Percentiles rank a stretch among this genome's conserved stretches.
These are phyloP conservation scores for Phytophthora cajani DNA, from an alignment of 352 stramenopile species.

Conservation along the genomic window DNA sequence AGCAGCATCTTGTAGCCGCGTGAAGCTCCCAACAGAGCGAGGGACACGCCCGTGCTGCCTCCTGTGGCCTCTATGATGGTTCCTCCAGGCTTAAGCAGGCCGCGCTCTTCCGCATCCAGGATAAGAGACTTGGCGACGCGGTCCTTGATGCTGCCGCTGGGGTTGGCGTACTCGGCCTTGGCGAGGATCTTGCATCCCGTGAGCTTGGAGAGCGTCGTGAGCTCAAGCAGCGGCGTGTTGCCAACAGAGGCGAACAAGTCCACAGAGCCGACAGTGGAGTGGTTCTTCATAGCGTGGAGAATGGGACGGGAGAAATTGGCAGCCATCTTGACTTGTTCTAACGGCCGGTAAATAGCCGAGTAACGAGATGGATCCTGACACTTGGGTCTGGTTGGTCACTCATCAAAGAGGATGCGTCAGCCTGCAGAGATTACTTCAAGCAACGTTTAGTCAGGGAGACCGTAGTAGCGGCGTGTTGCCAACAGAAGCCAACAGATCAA, in stretches of 20 bases:
- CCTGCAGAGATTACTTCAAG: conserved; percentile 2
- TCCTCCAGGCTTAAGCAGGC: conserved; percentile 74
- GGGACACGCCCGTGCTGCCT: conserved; percentile 93
- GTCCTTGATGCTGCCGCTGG: conserved; percentile 95
- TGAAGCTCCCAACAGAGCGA: conserved; percentile 89
- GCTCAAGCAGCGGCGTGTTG: conserved; percentile 79
- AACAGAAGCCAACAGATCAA: conserved; percentile 70
- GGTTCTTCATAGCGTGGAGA: background rate
- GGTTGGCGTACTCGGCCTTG: conserved; percentile 91
- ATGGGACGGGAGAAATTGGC: background rate
- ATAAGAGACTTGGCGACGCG: conserved; percentile 94
- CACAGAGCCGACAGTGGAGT: background rate
- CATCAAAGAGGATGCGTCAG: conserved; percentile 14
- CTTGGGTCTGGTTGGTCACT: conserved; percentile 12
- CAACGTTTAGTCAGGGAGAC: background rate
- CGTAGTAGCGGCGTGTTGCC: conserved; percentile 76
- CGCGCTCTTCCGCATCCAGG: conserved; percentile 88
- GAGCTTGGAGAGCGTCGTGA: conserved; percentile 68
- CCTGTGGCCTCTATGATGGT: conserved; percentile 86
- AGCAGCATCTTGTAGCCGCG: conserved; percentile 86
- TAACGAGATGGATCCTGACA: conserved; percentile 7
- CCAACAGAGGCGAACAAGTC: conserved; percentile 75
- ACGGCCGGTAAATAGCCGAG: conserved; percentile 6
- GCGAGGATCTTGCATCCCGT: conserved; percentile 81
- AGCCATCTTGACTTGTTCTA: background rate